Evolutionary conservation across 2,329 filamentous ascomycete species (phyloP).

Genomic region (Calonectria pseudoturangicola): DNA sequence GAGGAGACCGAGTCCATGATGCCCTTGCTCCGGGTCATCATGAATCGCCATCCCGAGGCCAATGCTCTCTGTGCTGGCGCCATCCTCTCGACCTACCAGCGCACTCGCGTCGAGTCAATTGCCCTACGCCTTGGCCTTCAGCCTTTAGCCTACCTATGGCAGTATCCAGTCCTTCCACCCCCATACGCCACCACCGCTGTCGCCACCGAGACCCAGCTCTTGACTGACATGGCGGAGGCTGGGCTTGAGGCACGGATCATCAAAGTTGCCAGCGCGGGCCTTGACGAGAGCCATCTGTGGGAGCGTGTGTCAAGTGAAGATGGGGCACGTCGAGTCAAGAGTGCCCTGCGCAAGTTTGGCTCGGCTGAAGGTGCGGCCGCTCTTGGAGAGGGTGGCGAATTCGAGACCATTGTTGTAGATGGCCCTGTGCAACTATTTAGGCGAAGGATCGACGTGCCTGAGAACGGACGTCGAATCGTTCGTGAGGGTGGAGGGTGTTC

Average conservation of each 20-base stretch:
- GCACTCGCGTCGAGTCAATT: slow-evolving; percentile 95
- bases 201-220: slow-evolving; percentile 72
- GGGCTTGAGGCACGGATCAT: slow-evolving; percentile 93
- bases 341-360: slow-evolving; percentile 80
- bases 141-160: slow-evolving; percentile 93
- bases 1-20: slow-evolving; percentile 95
- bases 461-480: slow-evolving; percentile 71
- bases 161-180: slow-evolving; percentile 84
- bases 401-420: slow-evolving; percentile 92
- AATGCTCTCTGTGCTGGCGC: slow-evolving; percentile 94
- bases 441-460: slow-evolving; percentile 78
- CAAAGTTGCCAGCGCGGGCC: slow-evolving; percentile 93
- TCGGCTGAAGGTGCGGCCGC: slow-evolving; percentile 78
- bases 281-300: slow-evolving; percentile 89
- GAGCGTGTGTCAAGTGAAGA: slow-evolving; percentile 79
- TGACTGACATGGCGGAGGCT: slow-evolving; percentile 86
- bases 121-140: slow-evolving; percentile 88
- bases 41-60: slow-evolving; percentile 82
- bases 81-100: slow-evolving; percentile 95
- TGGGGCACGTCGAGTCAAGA: slow-evolving; percentile 68
- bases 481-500: slow-evolving; percentile 84
- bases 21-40: slow-evolving; percentile 81
- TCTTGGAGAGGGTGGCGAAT: slow-evolving; percentile 95
- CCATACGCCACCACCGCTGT: slow-evolving; percentile 60
- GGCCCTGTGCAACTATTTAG: slow-evolving; percentile 85